phyloP scores from a whole-genome alignment of 1,284 basidiomycete species.

The Phaffia rhodozyma region DNA sequence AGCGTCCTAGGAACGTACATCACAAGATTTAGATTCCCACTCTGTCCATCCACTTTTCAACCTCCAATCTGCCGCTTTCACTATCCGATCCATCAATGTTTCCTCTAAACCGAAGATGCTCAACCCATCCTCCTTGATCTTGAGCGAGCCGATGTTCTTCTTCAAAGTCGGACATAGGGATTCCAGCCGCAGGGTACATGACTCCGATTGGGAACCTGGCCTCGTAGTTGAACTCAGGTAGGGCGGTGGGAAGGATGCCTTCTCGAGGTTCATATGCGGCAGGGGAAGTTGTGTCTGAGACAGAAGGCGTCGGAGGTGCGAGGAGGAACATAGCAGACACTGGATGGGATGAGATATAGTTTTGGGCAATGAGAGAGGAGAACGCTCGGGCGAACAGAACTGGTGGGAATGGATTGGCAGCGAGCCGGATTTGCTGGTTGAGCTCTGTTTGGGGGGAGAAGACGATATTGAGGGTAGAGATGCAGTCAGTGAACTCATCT shows the following conservation, averaged over 20 bases:
- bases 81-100: background rate
- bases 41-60: background rate
- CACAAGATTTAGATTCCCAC: background rate
- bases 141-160: background rate
- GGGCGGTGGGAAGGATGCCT: background rate
- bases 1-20: too few species aligned
- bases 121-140: background rate
- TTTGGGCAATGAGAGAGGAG: conserved; percentile 18
- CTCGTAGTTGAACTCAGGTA: conserved; percentile 21
- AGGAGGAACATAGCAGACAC: conserved; percentile 19
- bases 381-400: conserved; percentile 13
- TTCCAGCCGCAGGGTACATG: conserved; percentile 2
- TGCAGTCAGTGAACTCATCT: background rate
- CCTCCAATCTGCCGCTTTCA: background rate
- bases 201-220: conserved; percentile 21
- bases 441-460: conserved; percentile 4
- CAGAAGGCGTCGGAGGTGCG: conserved; percentile 17
- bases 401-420: conserved; percentile 14
- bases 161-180: background rate
- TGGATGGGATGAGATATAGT: conserved; percentile 22
- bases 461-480: background rate
- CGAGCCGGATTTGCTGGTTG: conserved; percentile 12
- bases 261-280: background rate
- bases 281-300: background rate
- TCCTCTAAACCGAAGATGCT: background rate